Evolutionary conservation across 2,329 filamentous ascomycete species (phyloP), one percentile per base, ranked within the genome.

Genomic region (Calonectria hongkongensis): DNA sequence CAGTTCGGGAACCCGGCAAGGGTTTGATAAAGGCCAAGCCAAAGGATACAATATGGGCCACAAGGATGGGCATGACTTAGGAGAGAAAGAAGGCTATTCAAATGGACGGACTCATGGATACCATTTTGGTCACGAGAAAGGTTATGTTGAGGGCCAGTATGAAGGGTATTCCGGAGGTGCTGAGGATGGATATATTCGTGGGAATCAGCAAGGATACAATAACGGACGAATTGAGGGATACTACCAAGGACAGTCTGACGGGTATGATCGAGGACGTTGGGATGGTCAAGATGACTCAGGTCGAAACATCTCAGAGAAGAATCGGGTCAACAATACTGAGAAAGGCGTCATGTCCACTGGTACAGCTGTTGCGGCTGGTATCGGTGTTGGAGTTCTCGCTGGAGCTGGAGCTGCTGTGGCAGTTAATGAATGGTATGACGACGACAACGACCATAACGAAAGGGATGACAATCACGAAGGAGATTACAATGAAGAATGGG

Each of bases 101-200:
- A n/a, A 60, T 41, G 54, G 54, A 12, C 54, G 33, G 13, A 41
- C 13, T 41, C 33, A 60, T n/a, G 54, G 54, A n/a, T 60, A 60
- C n/a, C 25, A 21, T 41, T 60, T 33, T 4, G 54, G 54, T 7
- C 33, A 58, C 15, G 30, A 16, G 13, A 21, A 41, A 3, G 54
- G 54, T 33, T 60, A 25, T 39, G 21, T 41, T 12, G 54, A 60
- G 16, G 54, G 54, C 13, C 12, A 15, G 1, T 18, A 60, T 28
- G 33, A 60, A 0, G 54, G 54, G 3, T 60, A 60, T 21, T 25
- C 41, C 41, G 33, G 54, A 41, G 54, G 54, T 7, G 33, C 33
- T 4, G 30, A 39, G n/a, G 54, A 58, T 25, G 54, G 54, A 18
- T 60, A 60, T 41, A 10, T 41, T 7, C 15, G 36, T 41, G 54